phyloP scores from a whole-genome alignment of 176 grass and related monocot genomes.

The Zoysia japonica region DNA sequence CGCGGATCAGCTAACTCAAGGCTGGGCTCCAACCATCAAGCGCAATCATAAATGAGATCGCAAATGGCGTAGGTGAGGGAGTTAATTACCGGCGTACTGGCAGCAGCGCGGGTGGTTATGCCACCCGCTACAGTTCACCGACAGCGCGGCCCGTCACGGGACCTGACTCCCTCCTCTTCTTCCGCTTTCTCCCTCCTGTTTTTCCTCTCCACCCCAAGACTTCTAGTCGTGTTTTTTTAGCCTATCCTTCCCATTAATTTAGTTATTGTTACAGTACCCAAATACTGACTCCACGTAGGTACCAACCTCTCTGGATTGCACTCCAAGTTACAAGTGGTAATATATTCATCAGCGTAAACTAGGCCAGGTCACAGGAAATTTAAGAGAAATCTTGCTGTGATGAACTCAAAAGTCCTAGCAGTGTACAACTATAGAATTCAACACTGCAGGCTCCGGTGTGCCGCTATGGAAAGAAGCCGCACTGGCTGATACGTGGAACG shows the following conservation, averaged over 20 bases:
- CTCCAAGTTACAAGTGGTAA: slow-evolving; percentile 1
- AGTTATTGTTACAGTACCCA: slow-evolving; percentile 8
- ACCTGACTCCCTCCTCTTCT: neutral
- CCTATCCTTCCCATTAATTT: slow-evolving; percentile 4
- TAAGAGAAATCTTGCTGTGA: slow-evolving; percentile 10
- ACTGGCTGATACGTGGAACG: slow-evolving; percentile 34
- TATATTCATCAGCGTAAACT: neutral
- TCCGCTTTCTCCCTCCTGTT: neutral
- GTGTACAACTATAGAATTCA: slow-evolving; percentile 20
- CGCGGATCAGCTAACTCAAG: neutral
- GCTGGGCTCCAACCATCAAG: slow-evolving; percentile 6
- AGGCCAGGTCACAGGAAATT: neutral
- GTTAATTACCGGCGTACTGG: slow-evolving; percentile 68
- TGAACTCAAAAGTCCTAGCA: neutral
- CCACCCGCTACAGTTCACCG: slow-evolving; percentile 51
- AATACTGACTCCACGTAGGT: neutral
- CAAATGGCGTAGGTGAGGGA: slow-evolving; percentile 66
- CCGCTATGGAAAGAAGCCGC: neutral
- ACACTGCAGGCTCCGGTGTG: neutral
- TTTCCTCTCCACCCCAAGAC: neutral
- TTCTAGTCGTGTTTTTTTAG: neutral
- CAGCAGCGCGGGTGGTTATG: slow-evolving; percentile 55
- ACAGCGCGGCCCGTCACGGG: slow-evolving; percentile 45
- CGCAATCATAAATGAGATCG: slow-evolving; percentile 55
- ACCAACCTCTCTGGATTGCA: slow-evolving; percentile 18